Evolutionary conservation across 169 alveolate genomes (phyloP).

Genomic region (Eimeria necatrix): DNA sequence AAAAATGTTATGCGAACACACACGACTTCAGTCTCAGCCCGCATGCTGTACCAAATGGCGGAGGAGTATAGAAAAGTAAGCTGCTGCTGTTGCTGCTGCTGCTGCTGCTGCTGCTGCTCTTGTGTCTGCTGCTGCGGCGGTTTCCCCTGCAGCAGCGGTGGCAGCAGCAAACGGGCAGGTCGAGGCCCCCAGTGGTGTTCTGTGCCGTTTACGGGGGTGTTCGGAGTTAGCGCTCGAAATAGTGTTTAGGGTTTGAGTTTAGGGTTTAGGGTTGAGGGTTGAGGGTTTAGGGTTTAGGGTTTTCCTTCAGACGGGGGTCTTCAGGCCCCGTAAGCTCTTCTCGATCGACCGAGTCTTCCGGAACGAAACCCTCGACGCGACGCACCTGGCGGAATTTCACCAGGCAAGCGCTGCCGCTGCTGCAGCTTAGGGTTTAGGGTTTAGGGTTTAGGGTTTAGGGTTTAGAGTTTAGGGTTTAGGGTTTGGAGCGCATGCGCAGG

Average conservation of each 20-base stretch:
- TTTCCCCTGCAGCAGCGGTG: neutral
- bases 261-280: constrained; percentile 44
- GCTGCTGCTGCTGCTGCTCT: constrained; percentile 7
- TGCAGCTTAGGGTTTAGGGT: too few species aligned
- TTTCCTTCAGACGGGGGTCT: constrained; percentile 69
- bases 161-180: neutral
- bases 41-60: constrained; percentile 96
- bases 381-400: constrained; percentile 99
- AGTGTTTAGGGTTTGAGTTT: constrained; percentile 19
- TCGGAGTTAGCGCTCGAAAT: neutral
- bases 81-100: neutral
- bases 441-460: too few species aligned
- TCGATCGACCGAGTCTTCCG: constrained; percentile 99
- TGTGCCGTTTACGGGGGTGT: neutral
- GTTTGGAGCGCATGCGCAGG: constrained; percentile 76
- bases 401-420: constrained; percentile 93
- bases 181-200: neutral
- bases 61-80: constrained; percentile 91
- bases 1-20: constrained; percentile 97
- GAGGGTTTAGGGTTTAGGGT: constrained; percentile 47
- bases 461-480: too few species aligned
- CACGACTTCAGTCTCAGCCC: constrained; percentile 99
- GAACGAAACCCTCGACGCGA: constrained; percentile 99
- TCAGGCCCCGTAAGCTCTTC: constrained; percentile 96
- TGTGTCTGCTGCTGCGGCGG: neutral